Base-by-base conservation (phyloP, 2,329 filamentous ascomycete genomes). In the Coniochaeta sp. region DNA sequence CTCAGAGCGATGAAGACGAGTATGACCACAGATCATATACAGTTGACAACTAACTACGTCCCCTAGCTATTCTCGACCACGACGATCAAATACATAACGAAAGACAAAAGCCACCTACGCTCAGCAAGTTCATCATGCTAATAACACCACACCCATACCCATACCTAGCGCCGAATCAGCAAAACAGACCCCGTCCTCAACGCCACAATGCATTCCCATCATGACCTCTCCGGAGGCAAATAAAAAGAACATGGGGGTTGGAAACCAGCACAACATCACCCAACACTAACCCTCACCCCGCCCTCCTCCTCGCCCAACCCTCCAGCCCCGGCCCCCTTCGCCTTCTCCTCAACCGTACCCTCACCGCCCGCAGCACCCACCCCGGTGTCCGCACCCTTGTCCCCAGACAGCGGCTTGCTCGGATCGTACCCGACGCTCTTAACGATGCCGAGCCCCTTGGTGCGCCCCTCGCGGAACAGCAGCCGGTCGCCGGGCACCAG, bases 371-470 rank as follows among this genome's bases (percentile, higher is more conserved):
- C 44, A n/a, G 9, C 44, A 34, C 16, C 52, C 2, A 2, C 19
- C 28, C 28, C 52, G 17, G 14, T 17, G 3, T 38, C 54, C 9
- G 7, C 38, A 24, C 19, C 42, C 19, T 22, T 63, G 4, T 63
- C 62, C 62, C 64, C 32, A 34, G 38, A n/a, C 44, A 84, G 65
- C 4, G 80, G 81, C n/a, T 79, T 72, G 10, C 69, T 69, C 0
- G 86, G 80, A 72, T 98, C 92, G 72, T 98, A 99, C 2, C 92
- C 92, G 0, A 98, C 83, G 42, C 86, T 84, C 73, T 96, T 97
- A 57, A 99, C 91, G 63, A 99, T 97, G 0, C 95, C 95, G 0
- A 99, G 77, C 0, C 95, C 95, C 78, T 98, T 98, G 0, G 95
- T 99, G 62, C 92, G 83, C 0, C 95, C 95, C 76, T 99, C 95